Conservation (phyloP, 257 asterid genomes). For the Solanum acaule region DNA sequence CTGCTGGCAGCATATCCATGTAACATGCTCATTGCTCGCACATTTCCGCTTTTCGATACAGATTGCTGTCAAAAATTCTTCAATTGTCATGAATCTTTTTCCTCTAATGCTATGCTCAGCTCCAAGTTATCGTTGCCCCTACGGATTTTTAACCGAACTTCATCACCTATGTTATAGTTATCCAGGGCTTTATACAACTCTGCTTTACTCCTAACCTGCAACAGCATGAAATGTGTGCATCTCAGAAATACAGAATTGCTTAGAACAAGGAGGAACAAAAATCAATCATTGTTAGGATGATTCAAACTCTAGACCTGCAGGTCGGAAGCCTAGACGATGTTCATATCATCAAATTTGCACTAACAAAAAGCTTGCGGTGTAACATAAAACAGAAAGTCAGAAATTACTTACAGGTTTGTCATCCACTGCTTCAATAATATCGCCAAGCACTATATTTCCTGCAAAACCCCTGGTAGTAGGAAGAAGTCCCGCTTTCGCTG, state of each 20-base stretch:
- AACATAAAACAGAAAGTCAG: not conserved
- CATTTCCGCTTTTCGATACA: not conserved
- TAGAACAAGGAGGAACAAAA: not conserved
- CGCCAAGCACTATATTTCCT: slow-evolving; percentile 83
- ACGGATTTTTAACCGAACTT: slow-evolving; percentile 47
- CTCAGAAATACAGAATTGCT: not conserved
- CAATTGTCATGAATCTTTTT: slow-evolving; percentile 17
- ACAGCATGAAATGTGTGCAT: not conserved
- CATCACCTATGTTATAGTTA: slow-evolving; percentile 64
- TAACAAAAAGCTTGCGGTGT: not conserved
- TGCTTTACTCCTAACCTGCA: slow-evolving; percentile 72
- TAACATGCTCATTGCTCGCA: not conserved
- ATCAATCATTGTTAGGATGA: not conserved
- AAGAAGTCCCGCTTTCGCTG: slow-evolving; percentile 65
- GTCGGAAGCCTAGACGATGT: not conserved
- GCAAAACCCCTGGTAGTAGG: slow-evolving; percentile 90
- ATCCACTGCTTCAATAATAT: slow-evolving; percentile 68
- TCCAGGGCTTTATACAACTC: slow-evolving; percentile 61
- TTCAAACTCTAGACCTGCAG: not conserved
- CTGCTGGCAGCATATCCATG: not conserved
- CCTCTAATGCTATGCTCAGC: slow-evolving; percentile 60
- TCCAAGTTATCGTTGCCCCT: slow-evolving; percentile 59
- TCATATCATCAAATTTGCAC: not conserved
- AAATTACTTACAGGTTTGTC: slow-evolving; percentile 50
- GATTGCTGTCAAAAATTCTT: not conserved